A percentile compares a stretch with the other conserved stretches of the same genome.
phyloP scores from a whole-genome alignment of 164 flowering plant species.

The Saururus chinensis region DNA sequence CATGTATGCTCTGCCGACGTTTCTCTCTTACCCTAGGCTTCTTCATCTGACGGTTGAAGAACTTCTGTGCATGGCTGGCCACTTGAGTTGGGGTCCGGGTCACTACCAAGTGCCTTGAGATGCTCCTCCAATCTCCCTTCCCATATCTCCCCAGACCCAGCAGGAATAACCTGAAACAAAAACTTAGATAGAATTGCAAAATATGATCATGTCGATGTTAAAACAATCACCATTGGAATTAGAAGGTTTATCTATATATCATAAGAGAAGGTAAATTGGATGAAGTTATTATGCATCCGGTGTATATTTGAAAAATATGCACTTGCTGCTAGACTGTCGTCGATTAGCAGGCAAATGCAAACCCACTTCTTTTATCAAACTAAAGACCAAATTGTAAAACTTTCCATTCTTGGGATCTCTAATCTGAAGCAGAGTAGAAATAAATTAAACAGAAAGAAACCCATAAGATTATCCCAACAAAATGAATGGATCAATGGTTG shows the following conservation, averaged over 20 bases:
- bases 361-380: too few relatives aligned
- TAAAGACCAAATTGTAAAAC: too few relatives aligned
- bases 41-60: constrained; percentile 8
- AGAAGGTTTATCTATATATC: neutral
- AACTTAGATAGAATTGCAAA: neutral
- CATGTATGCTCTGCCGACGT: constrained; percentile 11
- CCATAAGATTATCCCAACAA: too few relatives aligned
- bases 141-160: constrained; percentile 15
- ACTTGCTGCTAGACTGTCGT: too few relatives aligned
- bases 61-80: constrained; percentile 25
- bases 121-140: constrained; percentile 25
- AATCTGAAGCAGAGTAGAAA: too few relatives aligned
- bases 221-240: neutral
- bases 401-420: too few relatives aligned
- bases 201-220: neutral
- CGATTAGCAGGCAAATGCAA: too few relatives aligned
- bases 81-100: constrained; percentile 20
- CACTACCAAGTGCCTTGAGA: constrained; percentile 14
- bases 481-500: too few relatives aligned
- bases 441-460: too few relatives aligned
- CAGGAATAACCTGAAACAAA: constrained; percentile 16
- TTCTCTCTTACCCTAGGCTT: neutral
- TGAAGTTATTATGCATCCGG: too few relatives aligned
- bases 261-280: too few relatives aligned
- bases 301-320: too few relatives aligned